phyloP scores from a whole-genome alignment of 768 basidiomycete species.

The Auriculariales sp. region DNA sequence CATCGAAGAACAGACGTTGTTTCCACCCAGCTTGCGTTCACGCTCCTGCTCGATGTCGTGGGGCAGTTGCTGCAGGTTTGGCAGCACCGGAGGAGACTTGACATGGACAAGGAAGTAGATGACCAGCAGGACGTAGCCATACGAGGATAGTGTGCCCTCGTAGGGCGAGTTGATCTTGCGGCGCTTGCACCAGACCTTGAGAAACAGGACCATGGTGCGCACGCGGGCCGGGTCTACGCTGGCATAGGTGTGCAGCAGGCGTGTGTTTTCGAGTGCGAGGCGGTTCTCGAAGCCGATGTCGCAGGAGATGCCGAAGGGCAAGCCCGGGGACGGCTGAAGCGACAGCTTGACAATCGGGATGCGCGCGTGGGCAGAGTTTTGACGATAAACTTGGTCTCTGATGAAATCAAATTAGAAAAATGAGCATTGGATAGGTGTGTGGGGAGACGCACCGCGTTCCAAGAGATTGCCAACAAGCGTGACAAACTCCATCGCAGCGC shows the following conservation, averaged over 20 bases:
- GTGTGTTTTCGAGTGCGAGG: conserved; percentile 91
- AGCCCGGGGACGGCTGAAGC: conserved; percentile 68
- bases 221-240: conserved; percentile 92
- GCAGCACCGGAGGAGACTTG: conserved; percentile 91
- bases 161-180: conserved; percentile 98
- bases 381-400: conserved; percentile 92
- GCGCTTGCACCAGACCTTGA: conserved; percentile 98
- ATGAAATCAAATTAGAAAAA: conserved; percentile 5
- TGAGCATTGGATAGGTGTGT: conserved; percentile 3
- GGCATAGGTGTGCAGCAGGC: conserved; percentile 91
- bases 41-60: conserved; percentile 1
- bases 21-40: conserved; percentile 47
- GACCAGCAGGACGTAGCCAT: conserved; percentile 95
- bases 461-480: conserved; percentile 87
- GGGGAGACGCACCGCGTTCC: conserved; percentile 61
- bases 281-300: conserved; percentile 99
- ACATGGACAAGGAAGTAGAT: conserved; percentile 97
- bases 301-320: conserved; percentile 83
- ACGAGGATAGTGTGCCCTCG: conserved; percentile 89
- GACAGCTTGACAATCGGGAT: conserved; percentile 98
- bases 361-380: conserved; percentile 93
- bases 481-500: conserved; percentile 75
- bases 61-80: conserved; percentile 95
- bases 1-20: conserved; percentile 96
- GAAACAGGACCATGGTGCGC: conserved; percentile 86